Evolutionary conservation across 441 rosid genomes (phyloP), one percentile per base, ranked within the genome.

Genomic region (Theobroma grandiflorum): DNA sequence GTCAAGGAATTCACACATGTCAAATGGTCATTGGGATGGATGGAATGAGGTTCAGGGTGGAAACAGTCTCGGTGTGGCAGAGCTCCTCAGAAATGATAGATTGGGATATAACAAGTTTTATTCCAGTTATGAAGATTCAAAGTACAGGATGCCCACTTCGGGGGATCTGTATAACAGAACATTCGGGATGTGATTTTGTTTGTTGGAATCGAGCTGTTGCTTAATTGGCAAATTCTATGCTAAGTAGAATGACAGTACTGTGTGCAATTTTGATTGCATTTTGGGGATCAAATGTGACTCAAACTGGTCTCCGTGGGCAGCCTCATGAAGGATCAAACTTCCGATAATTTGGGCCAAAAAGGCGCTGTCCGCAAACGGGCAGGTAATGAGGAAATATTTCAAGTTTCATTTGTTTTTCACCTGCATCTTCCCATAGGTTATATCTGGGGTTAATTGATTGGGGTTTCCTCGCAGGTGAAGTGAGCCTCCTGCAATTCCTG

Each of bases 11-110:
- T 84, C 92, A 45, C 77, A 70, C 15, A 76, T 88, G 82, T 88
- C 98, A 69, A 95, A 89, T 88, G 95, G 99, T 42, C 93, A 79
- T 68, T 95, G 98, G 98, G 92, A 89, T 88, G 90, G 92, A 43
- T 91, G 91, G 97, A 94, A 85, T 83, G 95, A 92, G 81, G 87
- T 87, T 72, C 98, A 88, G 77, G 86, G 85, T 83, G 93, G 91
- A 81, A 91, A 87, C 62, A 81, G 80, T 83, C 31, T 92, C 43
- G 86, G 87, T 37, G 85, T 94, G 87, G 89, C 96, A 8, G 97
- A 93, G 83, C 87, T 91, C 66, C 88, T 91, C 22, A 89, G 94
- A 79, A 94, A 94, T 63, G 97, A 94, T 85, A 90, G 98, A 80
- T 79, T 90, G 80, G 99, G 97, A 35, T 82, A 81, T 38, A 90